phyloP scores from a whole-genome alignment of 2,329 filamentous ascomycete genomes.

The Tolypocladium tundrense region DNA sequence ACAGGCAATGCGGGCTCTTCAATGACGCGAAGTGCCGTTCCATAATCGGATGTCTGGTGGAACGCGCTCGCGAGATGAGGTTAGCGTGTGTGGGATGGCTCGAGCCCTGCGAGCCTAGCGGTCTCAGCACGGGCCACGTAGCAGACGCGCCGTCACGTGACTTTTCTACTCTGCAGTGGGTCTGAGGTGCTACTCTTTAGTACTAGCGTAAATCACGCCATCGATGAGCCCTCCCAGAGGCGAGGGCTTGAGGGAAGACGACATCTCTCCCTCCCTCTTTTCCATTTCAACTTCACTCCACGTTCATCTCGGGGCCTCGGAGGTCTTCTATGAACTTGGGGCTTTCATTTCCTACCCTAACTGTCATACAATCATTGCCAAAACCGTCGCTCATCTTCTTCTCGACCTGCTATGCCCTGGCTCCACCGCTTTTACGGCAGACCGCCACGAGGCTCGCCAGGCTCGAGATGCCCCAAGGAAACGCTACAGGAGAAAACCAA shows the following conservation, averaged over 20 bases:
- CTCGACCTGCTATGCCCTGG: neutral
- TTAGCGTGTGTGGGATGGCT: neutral
- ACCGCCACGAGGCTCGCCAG: neutral
- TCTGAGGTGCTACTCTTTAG: conserved; percentile 1
- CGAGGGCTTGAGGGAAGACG: conserved; percentile 8
- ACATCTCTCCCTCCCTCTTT: conserved; percentile 7
- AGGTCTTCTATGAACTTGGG: conserved; percentile 3
- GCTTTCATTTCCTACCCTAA: conserved; percentile 11
- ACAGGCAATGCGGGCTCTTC: neutral
- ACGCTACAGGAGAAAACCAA: conserved; percentile 4
- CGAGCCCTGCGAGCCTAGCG: neutral
- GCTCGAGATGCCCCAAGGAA: neutral
- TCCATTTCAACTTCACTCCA: conserved; percentile 10
- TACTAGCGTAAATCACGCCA: conserved; percentile 22
- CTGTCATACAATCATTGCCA: conserved; percentile 6
- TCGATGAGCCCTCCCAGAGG: conserved; percentile 14
- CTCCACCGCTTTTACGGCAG: neutral
- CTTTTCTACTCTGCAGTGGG: neutral
- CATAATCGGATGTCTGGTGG: neutral
- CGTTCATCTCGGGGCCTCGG: conserved; percentile 1
- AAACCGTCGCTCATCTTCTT: neutral
- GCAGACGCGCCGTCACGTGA: conserved; percentile 1
- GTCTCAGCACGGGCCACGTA: neutral
- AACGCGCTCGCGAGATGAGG: neutral
- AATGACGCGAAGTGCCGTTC: neutral